Base-by-base conservation (phyloP, 148 eudicot species). In the Vaccinium darrowii region DNA sequence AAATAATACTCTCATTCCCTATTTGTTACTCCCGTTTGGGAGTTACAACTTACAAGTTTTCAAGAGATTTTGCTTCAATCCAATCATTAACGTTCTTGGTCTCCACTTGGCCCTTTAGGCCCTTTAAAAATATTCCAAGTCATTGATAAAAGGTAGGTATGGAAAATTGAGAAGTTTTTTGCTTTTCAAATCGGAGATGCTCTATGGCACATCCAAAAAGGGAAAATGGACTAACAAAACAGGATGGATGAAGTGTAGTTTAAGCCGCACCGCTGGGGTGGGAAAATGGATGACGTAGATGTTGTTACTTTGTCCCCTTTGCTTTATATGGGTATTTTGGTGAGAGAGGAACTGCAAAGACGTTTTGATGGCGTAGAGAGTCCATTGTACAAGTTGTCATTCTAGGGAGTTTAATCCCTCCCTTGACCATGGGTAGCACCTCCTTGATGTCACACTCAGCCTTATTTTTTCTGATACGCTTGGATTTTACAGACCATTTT, bases 391-490 rank as follows among this genome's bases (percentile, higher is more conserved):
- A 62, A 62, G 11, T n/a, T 0, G 1, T 11, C 30, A n/a, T 11
- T 63, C 13, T n/a, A 63, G 30, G 69, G 69, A n/a, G 69, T 63
- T 63, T 63, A n/a, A 63, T 63, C 69, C 69, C 69, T 63, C 69
- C 27, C 27, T 63, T 63, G 67, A 21, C 12, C 67, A 62, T 62
- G 25, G 25, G 3, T n/a, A 53, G 56, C 56, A 53, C 27, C 27
- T 63, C 69, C 69, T 63, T 63, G 69, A n/a, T 23, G 69, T n/a
- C 30, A 63, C 30, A n/a, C 27, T 63, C 3, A 0, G 13, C 69
- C 27, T 63, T 63, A 2, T 62, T n/a, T 63, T 63, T n/a, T n/a
- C 69, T 63, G 12, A 8, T 5, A 63, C 69, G n/a, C 13, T n/a
- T 21, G 69, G 27, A 63, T n/a, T 23, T 63, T 63, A 63, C 69